Conservation (phyloP, 441 rosid genomes). For the Hypseocharis bilobata region DNA sequence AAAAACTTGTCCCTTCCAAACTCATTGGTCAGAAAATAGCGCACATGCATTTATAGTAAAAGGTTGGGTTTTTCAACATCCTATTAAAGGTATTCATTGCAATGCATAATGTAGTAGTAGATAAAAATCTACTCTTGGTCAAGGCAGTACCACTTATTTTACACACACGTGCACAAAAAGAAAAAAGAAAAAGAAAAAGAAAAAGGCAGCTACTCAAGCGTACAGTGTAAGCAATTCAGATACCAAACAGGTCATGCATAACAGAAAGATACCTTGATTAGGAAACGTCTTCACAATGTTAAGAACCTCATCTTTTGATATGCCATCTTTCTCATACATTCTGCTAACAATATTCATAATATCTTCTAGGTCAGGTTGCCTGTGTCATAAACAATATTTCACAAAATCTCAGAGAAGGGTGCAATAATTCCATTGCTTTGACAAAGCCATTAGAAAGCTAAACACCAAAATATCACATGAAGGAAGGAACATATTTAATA, state of each 20-base stretch:
- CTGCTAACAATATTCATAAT: slow-evolving; percentile 70
- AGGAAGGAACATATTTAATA: slow-evolving; percentile 1
- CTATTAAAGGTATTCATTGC: not conserved
- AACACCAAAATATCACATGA: not conserved
- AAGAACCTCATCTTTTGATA: slow-evolving; percentile 52
- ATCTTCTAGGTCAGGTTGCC: slow-evolving; percentile 86
- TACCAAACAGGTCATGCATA: not conserved
- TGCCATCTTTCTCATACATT: slow-evolving; percentile 85
- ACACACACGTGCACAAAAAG: not conserved
- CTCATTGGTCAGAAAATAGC: not conserved
- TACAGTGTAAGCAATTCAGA: not conserved
- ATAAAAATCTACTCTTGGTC: no score
- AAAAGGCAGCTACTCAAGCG: not conserved
- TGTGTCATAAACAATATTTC: slow-evolving; percentile 28
- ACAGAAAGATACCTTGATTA: slow-evolving; percentile 62
- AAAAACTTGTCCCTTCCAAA: not conserved
- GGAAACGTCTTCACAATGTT: slow-evolving; percentile 68
- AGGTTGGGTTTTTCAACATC: not conserved
- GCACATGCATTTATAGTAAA: not conserved
- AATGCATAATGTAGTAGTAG: not conserved
- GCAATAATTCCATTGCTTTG: slow-evolving; percentile 6
- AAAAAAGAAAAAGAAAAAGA: no score
- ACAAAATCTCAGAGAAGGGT: slow-evolving; percentile 15
- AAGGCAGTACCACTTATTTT: not conserved
- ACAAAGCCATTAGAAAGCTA: not conserved